Conservation (phyloP, 192 early-diverging fungal species). For the Linnemannia hyalina region DNA sequence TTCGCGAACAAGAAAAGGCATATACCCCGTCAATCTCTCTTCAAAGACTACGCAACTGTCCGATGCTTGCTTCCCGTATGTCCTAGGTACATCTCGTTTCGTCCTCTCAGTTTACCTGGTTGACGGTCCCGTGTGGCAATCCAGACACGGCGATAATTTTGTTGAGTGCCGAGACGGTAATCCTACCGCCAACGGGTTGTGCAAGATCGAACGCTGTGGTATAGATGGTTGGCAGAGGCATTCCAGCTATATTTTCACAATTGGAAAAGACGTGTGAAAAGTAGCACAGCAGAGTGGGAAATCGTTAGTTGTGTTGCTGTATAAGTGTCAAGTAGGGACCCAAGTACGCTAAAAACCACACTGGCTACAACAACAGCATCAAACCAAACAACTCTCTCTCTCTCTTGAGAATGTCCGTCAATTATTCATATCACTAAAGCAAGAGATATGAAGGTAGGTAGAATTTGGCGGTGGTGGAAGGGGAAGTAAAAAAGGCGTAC, state of each 20-base stretch:
- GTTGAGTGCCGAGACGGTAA: constrained; percentile 61
- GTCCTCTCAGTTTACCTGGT: constrained; percentile 57
- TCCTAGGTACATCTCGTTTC: not conserved
- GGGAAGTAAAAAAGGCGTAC: constrained; percentile 16
- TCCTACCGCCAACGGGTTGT: constrained; percentile 55
- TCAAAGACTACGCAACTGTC: not conserved
- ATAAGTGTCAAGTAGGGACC: not conserved
- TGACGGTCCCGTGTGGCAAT: constrained; percentile 55
- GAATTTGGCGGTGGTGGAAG: not conserved
- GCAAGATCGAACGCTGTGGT: constrained; percentile 62
- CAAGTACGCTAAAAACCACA: not conserved
- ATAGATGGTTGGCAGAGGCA: constrained; percentile 63
- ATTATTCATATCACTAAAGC: not conserved
- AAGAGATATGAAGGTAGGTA: no score
- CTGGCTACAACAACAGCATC: not conserved
- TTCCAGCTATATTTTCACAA: constrained; percentile 38
- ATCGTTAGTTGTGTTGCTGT: not conserved
- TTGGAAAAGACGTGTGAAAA: not conserved
- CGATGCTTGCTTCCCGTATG: not conserved
- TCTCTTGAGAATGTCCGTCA: not conserved
- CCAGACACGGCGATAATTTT: constrained; percentile 57
- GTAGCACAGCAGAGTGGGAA: not conserved
- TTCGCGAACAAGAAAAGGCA: no score
- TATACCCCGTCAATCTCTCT: not conserved
- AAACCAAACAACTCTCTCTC: not conserved